Evolutionary conservation across 2,329 filamentous ascomycete species (phyloP), one percentile per base, ranked within the genome.

Genomic region (Pseudocercospora eumusae): DNA sequence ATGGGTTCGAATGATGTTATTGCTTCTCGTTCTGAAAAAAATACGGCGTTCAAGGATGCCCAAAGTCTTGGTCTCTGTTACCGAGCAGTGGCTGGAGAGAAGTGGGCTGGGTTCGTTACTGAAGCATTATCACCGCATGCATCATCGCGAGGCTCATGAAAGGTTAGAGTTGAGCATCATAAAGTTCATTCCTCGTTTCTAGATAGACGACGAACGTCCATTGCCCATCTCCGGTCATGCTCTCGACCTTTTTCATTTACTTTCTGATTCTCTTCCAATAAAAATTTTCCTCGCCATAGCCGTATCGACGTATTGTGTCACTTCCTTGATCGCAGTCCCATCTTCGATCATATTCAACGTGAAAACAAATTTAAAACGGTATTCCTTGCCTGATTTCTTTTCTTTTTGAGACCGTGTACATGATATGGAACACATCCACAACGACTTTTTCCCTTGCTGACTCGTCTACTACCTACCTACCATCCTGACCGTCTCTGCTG

Each of bases 241-340:
- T 6, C 33, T 36, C n/a, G 33, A 36, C 15, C 33, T 5, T 15
- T 15, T 13, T 36, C 13, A 36, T 36, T 36, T n/a, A 36, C 13
- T 36, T 36, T 36, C 15, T 15, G 13, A 36, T 36, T 40, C 36
- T 40, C 36, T 40, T 40, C 15, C 36, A 40, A 40, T n/a, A n/a
- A 36, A 31, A 33, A 36, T 18, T 36, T 25, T 36, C 28, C 27
- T 33, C 11, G 27, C 50, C 50, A 21, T 54, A 10, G 27, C 27
- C 2, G 50, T 54, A 36, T 54, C 50, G 18, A 54, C 50, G 18
- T 54, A 31, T 10, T 54, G 50, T 13, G 27, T 54, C 4, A 54
- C 9, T 21, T 33, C n/a, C 2, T 33, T 33, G 2, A 54, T 27
- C 25, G 11, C 18, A n/a, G 1, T 31, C 23, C 25, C 50, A 7